Percentiles rank a stretch among this genome's conserved stretches.
Evolutionary conservation across 1,284 basidiomycete species (phyloP).

Genomic region (Flammula alnicola): DNA sequence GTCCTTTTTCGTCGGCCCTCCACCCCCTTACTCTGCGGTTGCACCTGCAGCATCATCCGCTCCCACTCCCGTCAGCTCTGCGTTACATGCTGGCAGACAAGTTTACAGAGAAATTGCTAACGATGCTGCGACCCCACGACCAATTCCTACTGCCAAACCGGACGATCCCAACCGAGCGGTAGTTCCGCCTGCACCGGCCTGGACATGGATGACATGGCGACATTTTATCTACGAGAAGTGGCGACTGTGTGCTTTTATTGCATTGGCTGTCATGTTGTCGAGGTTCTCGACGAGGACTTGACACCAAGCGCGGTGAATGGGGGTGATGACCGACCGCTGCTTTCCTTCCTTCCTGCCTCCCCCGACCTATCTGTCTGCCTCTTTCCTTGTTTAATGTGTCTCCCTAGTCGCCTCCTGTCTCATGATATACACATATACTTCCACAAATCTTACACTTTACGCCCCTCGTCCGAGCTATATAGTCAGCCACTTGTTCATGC

Average conservation of each 20-base stretch:
- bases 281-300: constrained; percentile 53
- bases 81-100: neutral
- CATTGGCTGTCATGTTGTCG: constrained; percentile 75
- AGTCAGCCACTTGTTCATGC: too few species aligned
- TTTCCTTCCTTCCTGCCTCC: neutral
- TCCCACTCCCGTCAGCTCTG: neutral
- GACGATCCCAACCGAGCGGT: constrained; percentile 24
- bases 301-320: constrained; percentile 1
- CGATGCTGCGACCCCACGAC: neutral
- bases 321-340: neutral
- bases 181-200: constrained; percentile 39
- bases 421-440: neutral
- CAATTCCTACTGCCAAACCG: too few species aligned
- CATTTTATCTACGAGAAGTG: constrained; percentile 80
- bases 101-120: neutral
- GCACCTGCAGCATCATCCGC: neutral
- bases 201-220: constrained; percentile 57
- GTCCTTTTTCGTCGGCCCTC: constrained; percentile 3
- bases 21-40: neutral
- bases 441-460: neutral
- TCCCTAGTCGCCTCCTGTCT: neutral
- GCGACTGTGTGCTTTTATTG: constrained; percentile 80
- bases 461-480: too few species aligned
- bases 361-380: neutral
- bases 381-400: neutral